Base-by-base conservation (phyloP, 2,329 filamentous ascomycete genomes). In the Dothideomycetidae sp. region DNA sequence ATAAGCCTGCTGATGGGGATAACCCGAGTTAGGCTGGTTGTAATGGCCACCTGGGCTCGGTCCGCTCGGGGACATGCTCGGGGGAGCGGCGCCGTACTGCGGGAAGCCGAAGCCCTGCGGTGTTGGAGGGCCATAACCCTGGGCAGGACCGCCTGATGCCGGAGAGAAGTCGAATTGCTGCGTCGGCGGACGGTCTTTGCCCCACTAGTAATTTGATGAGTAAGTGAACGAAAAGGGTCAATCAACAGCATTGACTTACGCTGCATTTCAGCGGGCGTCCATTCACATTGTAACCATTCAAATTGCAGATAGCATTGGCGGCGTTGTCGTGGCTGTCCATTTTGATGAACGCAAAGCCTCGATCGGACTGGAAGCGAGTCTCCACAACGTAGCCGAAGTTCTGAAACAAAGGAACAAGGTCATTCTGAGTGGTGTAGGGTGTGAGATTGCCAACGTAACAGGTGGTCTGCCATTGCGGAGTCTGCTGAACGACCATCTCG, bases 261-360 rank as follows among this genome's bases (percentile, higher is more conserved):
- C 88, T 96, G 72, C 90, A 98, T 71, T 98, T 98, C 50, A 98
- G 64, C 37, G 90, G 90, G 48, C 90, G 78, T 36, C 90, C 90
- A 53, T 98, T 94, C 51, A 98, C 88, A 49, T 94, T 92, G 66
- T 96, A 98, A 19, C 88, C 88, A 52, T 88, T 96, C 54, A 98
- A 71, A 57, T 96, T 86, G 63, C 90, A 98, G 54, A 98, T 98
- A 21, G 86, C 85, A 81, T 93, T 93, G 38, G 90, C 86, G 3
- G 90, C 90, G 54, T 94, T 94, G 64, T 98, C 90, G 54, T 98
- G 90, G 5, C 78, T 81, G 58, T 98, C 90, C 86, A 98, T 93
- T 70, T 98, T 98, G 61, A 98, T 84, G 59, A 98, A 98, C 5
- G 90, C 85, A 57, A 98, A 98, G 10, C 90, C 90, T 49, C 90